These are phyloP conservation scores for Bondarzewia mesenterica DNA, from an alignment of 1,284 basidiomycete species.

Conservation along the genomic window DNA sequence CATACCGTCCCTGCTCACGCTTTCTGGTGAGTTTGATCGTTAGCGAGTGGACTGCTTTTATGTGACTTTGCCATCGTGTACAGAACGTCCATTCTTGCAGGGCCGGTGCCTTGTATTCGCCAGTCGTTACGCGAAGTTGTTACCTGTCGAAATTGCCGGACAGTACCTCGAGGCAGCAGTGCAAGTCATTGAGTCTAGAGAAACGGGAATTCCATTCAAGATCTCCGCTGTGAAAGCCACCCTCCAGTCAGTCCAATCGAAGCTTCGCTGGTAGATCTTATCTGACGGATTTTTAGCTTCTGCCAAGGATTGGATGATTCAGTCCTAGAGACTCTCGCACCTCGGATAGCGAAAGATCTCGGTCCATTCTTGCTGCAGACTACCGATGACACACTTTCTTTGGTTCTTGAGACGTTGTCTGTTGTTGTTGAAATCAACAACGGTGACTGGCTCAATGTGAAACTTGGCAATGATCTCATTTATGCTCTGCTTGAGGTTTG, in stretches of 20 bases:
- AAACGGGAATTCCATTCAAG: conserved; percentile 79
- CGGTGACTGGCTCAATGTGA: conserved; percentile 58
- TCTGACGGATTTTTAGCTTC: conserved; percentile 41
- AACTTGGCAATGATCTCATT: conserved; percentile 58
- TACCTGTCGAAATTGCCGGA: conserved; percentile 64
- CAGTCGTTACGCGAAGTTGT: conserved; percentile 74
- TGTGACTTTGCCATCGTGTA: background rate
- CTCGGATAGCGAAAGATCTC: conserved; percentile 74
- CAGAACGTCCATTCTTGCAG: conserved; percentile 86
- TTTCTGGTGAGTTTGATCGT: conserved; percentile 40
- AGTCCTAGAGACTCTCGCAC: conserved; percentile 55
- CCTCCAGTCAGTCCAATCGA: conserved; percentile 58
- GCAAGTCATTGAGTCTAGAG: conserved; percentile 69
- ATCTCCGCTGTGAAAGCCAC: conserved; percentile 90
- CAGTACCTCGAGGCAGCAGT: conserved; percentile 87
- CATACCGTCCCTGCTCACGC: conserved; percentile 68
- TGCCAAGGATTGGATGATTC: conserved; percentile 54
- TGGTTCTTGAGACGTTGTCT: conserved; percentile 82
- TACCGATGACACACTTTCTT: conserved; percentile 83
- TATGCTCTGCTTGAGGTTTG: conserved; percentile 69
- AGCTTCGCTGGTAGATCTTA: background rate
- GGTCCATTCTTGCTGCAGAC: conserved; percentile 78
- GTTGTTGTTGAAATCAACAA: conserved; percentile 72
- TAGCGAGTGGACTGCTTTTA: background rate
- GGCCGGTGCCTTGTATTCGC: conserved; percentile 94